These are phyloP conservation scores for Argentina anserina DNA, from an alignment of 306 rosid genomes.

Conservation along the genomic window DNA sequence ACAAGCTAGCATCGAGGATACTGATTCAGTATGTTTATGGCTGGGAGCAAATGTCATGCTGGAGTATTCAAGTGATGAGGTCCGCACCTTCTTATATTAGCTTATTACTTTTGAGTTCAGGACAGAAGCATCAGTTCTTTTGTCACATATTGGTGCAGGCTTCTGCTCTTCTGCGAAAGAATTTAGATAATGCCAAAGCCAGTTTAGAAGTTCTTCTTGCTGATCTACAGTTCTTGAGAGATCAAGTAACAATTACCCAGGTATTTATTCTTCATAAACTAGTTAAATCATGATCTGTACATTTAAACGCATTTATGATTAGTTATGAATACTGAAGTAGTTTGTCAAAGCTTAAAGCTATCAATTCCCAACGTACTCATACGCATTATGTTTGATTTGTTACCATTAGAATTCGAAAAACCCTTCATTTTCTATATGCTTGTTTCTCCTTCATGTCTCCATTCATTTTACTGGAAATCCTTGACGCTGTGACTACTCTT, in stretches of 20 bases:
- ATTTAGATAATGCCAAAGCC: conserved; percentile 80
- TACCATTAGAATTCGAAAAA: background rate
- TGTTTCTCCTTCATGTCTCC: background rate
- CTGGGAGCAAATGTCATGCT: conserved; percentile 91
- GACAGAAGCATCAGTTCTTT: background rate
- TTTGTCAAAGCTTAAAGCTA: background rate
- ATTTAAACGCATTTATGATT: background rate
- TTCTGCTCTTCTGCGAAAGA: conserved; percentile 56
- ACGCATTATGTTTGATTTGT: background rate
- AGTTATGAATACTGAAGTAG: background rate
- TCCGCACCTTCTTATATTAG: conserved; percentile 23
- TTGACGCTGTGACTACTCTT: conserved; percentile 15
- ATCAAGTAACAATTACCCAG: conserved; percentile 91
- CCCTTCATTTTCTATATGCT: background rate
- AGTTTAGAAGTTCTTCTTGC: conserved; percentile 79
- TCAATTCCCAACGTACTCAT: background rate
- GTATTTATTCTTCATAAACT: conserved; percentile 28
- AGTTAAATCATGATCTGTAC: background rate
- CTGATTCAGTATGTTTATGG: conserved; percentile 80
- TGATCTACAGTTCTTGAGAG: conserved; percentile 88
- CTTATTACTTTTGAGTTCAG: conserved; percentile 12
- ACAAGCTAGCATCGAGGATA: conserved; percentile 51
- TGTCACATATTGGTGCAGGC: conserved; percentile 58
- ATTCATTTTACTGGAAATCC: background rate
- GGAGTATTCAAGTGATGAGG: conserved; percentile 93